These are phyloP conservation scores for Phytophthora foliorum DNA, from an alignment of 352 stramenopile species.

Conservation along the genomic window DNA sequence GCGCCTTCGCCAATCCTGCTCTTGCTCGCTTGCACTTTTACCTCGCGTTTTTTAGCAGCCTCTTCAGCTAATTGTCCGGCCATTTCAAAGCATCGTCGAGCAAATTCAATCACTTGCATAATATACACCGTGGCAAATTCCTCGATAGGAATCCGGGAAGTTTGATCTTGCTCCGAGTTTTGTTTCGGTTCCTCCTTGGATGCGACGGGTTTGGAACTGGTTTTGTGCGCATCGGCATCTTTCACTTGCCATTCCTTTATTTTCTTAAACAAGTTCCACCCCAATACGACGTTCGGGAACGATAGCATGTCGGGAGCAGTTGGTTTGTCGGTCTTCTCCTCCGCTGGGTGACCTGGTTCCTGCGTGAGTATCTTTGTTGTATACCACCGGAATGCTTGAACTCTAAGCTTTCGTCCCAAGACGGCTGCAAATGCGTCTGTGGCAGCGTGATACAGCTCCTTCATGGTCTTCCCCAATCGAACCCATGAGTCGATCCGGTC, in stretches of 20 bases:
- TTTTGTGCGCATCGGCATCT: conserved; percentile 20
- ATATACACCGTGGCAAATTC: conserved; percentile 57
- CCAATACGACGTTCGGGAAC: conserved; percentile 54
- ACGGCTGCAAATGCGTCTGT: conserved; percentile 71
- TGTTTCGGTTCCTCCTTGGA: conserved; percentile 12
- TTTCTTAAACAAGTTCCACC: conserved; percentile 58
- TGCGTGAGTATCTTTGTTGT: conserved; percentile 13
- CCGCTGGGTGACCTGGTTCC: neutral
- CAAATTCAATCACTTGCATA: conserved; percentile 68
- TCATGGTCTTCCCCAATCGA: conserved; percentile 71
- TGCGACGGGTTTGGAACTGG: conserved; percentile 14
- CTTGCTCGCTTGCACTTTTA: conserved; percentile 15
- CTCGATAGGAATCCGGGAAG: conserved; percentile 46
- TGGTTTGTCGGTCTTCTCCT: neutral
- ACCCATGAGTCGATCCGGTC: conserved; percentile 75
- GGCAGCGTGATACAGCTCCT: conserved; percentile 72
- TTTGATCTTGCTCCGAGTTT: neutral
- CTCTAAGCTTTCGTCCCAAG: conserved; percentile 53
- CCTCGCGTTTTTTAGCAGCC: conserved; percentile 19
- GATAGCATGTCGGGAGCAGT: conserved; percentile 15
- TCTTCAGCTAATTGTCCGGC: conserved; percentile 50
- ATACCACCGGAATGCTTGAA: conserved; percentile 51
- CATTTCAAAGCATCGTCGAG: conserved; percentile 73
- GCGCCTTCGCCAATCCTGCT: conserved; percentile 7
- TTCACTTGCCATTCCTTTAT: conserved; percentile 66